Percentiles rank a stretch among this genome's conserved stretches.
These are phyloP conservation scores for Phytophthora capsici DNA, from an alignment of 352 stramenopile species.

Conservation along the genomic window DNA sequence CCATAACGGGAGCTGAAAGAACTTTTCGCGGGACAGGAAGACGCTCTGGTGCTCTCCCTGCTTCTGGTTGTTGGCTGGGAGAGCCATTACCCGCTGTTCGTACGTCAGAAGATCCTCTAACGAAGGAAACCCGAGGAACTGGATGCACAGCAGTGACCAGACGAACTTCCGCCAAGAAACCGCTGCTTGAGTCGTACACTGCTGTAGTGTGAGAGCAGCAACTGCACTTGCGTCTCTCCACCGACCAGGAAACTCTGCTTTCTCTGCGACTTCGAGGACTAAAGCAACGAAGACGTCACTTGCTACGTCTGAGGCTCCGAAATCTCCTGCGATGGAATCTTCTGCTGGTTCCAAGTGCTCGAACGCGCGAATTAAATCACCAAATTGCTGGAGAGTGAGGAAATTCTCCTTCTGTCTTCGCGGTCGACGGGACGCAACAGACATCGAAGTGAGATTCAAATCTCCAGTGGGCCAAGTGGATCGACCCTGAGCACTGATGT, in stretches of 20 bases:
- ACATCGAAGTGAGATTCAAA: conserved; percentile 1
- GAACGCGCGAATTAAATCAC: conserved; percentile 17
- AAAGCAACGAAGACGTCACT: conserved; percentile 49
- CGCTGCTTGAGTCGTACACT: conserved; percentile 7
- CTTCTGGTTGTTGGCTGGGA: conserved; percentile 12
- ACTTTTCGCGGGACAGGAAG: conserved; percentile 27
- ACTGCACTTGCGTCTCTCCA: conserved; percentile 48
- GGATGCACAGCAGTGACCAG: conserved; percentile 45
- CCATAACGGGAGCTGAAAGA: conserved; percentile 50
- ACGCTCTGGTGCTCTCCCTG: conserved; percentile 4
- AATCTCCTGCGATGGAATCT: conserved; percentile 10
- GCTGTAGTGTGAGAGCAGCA: conserved; percentile 41
- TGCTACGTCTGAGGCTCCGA: conserved; percentile 7
- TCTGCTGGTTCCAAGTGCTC: conserved; percentile 20
- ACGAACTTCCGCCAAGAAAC: conserved; percentile 52
- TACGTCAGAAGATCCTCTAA: conserved; percentile 35
- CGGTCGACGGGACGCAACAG: conserved; percentile 12
- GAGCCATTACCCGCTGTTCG: conserved; percentile 7
- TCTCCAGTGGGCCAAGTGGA: conserved; percentile 31
- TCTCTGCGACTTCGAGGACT: conserved; percentile 39
- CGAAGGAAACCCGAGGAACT: conserved; percentile 42
- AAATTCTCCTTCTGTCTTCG: conserved; percentile 31
- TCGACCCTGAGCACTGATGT: conserved; percentile 15
- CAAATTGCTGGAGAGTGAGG: conserved; percentile 33
- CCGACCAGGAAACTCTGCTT: conserved; percentile 37